These are phyloP conservation scores for Paramarasmius palmivorus DNA, from an alignment of 1,284 basidiomycete species.

Conservation along the genomic window DNA sequence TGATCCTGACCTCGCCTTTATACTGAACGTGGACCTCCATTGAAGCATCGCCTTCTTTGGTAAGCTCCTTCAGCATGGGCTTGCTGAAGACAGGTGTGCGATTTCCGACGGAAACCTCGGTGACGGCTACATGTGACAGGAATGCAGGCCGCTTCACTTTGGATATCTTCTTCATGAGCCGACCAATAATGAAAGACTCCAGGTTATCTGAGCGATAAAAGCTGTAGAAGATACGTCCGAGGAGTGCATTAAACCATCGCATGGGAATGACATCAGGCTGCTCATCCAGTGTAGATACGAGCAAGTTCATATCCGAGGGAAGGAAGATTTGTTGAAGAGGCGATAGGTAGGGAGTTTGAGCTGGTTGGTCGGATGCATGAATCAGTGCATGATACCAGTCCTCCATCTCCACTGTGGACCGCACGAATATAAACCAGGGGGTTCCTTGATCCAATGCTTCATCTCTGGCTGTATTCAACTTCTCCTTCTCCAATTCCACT, in stretches of 20 bases:
- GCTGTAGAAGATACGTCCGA: slow-evolving; percentile 92
- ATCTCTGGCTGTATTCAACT: slow-evolving; percentile 44
- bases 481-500: slow-evolving; percentile 43
- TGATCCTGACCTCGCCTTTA: slow-evolving; percentile 87
- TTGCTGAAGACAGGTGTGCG: slow-evolving; percentile 85
- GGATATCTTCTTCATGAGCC: slow-evolving; percentile 91
- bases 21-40: slow-evolving; percentile 85
- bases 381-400: slow-evolving; percentile 94
- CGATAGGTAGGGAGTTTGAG: slow-evolving; percentile 54
- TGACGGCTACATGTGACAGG: slow-evolving; percentile 84
- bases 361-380: slow-evolving; percentile 66
- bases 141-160: slow-evolving; percentile 89
- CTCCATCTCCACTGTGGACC: slow-evolving; percentile 85
- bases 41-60: slow-evolving; percentile 87
- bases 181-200: slow-evolving; percentile 83
- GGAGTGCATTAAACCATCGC: slow-evolving; percentile 94
- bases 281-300: slow-evolving; percentile 86
- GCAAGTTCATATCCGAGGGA: slow-evolving; percentile 78
- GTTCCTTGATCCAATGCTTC: slow-evolving; percentile 51
- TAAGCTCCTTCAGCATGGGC: slow-evolving; percentile 96
- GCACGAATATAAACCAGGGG: slow-evolving; percentile 90
- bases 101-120: slow-evolving; percentile 88
- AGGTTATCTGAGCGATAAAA: slow-evolving; percentile 83
- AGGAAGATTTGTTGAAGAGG: slow-evolving; percentile 71
- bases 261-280: slow-evolving; percentile 94